These are phyloP conservation scores for Magnolia kwangsiensis DNA, from an alignment of 164 flowering plant species.

Conservation along the genomic window DNA sequence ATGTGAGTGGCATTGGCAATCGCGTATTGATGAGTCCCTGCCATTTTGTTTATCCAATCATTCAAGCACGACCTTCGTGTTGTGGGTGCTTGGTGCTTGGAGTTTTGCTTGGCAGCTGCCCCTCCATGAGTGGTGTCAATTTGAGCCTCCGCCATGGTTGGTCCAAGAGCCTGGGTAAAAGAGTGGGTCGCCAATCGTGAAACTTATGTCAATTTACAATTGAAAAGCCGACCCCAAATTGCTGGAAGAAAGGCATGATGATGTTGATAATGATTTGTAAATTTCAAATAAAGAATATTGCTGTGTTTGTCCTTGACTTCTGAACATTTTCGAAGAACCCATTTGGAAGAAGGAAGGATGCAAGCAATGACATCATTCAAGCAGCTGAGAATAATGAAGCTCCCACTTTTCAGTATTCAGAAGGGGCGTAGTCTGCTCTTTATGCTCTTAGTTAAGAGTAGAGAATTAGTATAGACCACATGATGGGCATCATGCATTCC, in stretches of 20 bases:
- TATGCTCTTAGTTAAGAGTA: constrained; percentile 31
- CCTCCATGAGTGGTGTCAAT: too few relatives aligned
- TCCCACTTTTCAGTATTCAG: constrained; percentile 66
- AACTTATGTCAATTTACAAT: too few relatives aligned
- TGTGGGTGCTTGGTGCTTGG: too few relatives aligned
- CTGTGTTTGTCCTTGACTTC: constrained; percentile 47
- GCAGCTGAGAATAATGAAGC: constrained; percentile 59
- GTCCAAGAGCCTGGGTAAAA: too few relatives aligned
- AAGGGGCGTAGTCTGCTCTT: constrained; percentile 76
- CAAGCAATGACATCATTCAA: constrained; percentile 28
- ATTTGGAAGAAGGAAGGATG: constrained; percentile 90
- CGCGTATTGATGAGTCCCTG: too few relatives aligned
- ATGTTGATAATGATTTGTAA: not conserved
- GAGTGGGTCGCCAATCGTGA: too few relatives aligned
- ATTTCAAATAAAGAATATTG: too few relatives aligned
- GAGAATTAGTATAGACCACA: constrained; percentile 23
- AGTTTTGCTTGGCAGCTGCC: too few relatives aligned
- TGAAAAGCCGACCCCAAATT: too few relatives aligned
- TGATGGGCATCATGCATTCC: constrained; percentile 92
- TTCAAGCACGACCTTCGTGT: not conserved
- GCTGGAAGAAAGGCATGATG: too few relatives aligned
- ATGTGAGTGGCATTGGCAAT: not conserved
- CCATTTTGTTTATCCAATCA: not conserved
- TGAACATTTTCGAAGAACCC: constrained; percentile 93
- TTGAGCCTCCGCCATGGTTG: too few relatives aligned